phyloP scores from a whole-genome alignment of 163 green algal species.

The Chloromonas sp. region DNA sequence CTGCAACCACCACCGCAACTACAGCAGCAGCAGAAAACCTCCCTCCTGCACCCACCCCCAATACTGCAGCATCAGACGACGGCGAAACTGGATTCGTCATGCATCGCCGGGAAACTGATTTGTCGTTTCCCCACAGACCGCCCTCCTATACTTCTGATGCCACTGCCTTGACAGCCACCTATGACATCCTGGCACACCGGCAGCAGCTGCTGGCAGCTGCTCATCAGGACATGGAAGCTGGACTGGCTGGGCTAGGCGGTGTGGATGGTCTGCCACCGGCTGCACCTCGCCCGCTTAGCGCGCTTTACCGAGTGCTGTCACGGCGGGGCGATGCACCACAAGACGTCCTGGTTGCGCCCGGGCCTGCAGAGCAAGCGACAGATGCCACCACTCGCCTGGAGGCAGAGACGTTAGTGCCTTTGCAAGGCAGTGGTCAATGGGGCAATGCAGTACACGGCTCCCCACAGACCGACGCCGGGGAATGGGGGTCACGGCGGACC shows the following conservation, averaged over 20 bases:
- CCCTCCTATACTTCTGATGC: too few relatives aligned
- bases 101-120: too few relatives aligned
- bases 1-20: not conserved
- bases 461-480: too few relatives aligned
- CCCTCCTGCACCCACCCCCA: not conserved
- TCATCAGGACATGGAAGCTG: not conserved
- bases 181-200: not conserved
- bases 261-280: not conserved
- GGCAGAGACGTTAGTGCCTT: too few relatives aligned
- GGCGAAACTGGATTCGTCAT: not conserved
- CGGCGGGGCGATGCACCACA: conserved; percentile 24
- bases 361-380: too few relatives aligned
- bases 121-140: too few relatives aligned
- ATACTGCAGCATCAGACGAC: not conserved
- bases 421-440: too few relatives aligned
- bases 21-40: not conserved
- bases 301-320: conserved; percentile 2
- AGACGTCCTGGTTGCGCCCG: conserved; percentile 8
- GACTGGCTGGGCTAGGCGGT: not conserved
- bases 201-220: not conserved
- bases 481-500: too few relatives aligned
- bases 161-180: not conserved
- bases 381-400: too few relatives aligned
- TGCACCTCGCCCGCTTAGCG: not conserved
- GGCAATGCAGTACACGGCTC: too few relatives aligned